Conservation (phyloP, 2,329 filamentous ascomycete species). For the Clarireedia monteithiana region DNA sequence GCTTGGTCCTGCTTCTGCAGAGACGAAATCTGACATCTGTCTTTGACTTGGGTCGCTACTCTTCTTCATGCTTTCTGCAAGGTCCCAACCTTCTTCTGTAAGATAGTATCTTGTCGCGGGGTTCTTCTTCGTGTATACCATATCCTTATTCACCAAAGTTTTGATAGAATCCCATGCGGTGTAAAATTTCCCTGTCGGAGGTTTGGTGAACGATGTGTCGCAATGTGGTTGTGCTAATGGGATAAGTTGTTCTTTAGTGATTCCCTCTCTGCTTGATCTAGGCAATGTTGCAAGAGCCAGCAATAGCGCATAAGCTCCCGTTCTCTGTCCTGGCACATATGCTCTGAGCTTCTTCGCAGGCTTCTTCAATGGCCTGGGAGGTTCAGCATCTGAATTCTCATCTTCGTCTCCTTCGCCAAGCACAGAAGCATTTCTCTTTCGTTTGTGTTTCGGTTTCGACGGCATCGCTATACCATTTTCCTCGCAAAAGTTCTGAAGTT, state of each 20-base stretch:
- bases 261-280: constrained; percentile 44
- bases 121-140: constrained; percentile 64
- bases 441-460: constrained; percentile 38
- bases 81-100: constrained; percentile 72
- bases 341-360: constrained; percentile 42
- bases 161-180: constrained; percentile 83
- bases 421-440: neutral
- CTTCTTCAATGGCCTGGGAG: constrained; percentile 42
- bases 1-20: neutral
- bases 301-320: constrained; percentile 66
- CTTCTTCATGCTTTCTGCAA: constrained; percentile 56
- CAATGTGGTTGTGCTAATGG: constrained; percentile 63
- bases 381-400: constrained; percentile 7
- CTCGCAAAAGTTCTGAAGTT: constrained; percentile 51
- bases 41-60: constrained; percentile 23
- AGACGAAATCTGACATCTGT: constrained; percentile 12
- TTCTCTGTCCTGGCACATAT: constrained; percentile 67
- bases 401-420: neutral
- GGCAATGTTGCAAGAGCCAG: constrained; percentile 55
- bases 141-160: constrained; percentile 62
- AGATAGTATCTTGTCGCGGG: constrained; percentile 61
- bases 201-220: constrained; percentile 63
- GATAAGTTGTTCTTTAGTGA: constrained; percentile 63
- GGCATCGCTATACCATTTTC: constrained; percentile 64
- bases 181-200: constrained; percentile 61